Evolutionary conservation across 176 grass and related monocot species (phyloP).

Genomic region (Paspalum notatum): DNA sequence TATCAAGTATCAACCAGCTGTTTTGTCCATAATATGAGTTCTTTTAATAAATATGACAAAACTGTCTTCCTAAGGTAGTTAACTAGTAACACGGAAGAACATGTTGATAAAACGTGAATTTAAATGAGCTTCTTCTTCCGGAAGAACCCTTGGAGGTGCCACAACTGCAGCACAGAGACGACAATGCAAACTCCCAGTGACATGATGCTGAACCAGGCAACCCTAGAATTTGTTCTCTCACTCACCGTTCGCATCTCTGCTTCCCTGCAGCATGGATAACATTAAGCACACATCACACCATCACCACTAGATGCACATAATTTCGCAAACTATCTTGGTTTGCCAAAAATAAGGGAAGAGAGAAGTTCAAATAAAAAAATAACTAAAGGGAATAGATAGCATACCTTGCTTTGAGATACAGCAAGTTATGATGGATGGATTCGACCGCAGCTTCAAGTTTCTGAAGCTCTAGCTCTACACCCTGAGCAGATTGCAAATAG

Average conservation of each 20-base stretch:
- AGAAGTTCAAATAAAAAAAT: background rate
- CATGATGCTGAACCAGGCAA: slow-evolving; percentile 91
- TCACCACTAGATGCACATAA: background rate
- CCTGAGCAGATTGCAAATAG: slow-evolving; percentile 45
- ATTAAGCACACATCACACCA: slow-evolving; percentile 25
- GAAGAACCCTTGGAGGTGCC: slow-evolving; percentile 92
- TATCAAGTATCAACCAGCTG: slow-evolving; percentile 26
- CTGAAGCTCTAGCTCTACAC: slow-evolving; percentile 76
- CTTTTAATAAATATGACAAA: slow-evolving; percentile 45
- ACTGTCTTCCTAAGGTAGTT: slow-evolving; percentile 39
- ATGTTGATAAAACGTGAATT: slow-evolving; percentile 39
- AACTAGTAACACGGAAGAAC: slow-evolving; percentile 32
- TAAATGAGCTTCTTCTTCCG: slow-evolving; percentile 98
- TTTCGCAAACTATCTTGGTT: background rate
- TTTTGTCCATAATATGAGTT: slow-evolving; percentile 24
- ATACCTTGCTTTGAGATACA: slow-evolving; percentile 86
- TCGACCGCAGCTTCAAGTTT: slow-evolving; percentile 87
- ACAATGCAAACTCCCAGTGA: slow-evolving; percentile 75
- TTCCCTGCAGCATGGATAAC: slow-evolving; percentile 69
- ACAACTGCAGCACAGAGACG: slow-evolving; percentile 76
- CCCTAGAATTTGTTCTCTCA: slow-evolving; percentile 85
- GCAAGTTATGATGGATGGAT: slow-evolving; percentile 80
- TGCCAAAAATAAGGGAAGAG: background rate
- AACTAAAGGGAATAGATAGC: background rate
- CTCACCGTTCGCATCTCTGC: slow-evolving; percentile 86